A percentile compares a stretch with the other conserved stretches of the same genome.
Evolutionary conservation across 805 yeast species (phyloP).

Genomic region (Torulaspora maleeae): DNA sequence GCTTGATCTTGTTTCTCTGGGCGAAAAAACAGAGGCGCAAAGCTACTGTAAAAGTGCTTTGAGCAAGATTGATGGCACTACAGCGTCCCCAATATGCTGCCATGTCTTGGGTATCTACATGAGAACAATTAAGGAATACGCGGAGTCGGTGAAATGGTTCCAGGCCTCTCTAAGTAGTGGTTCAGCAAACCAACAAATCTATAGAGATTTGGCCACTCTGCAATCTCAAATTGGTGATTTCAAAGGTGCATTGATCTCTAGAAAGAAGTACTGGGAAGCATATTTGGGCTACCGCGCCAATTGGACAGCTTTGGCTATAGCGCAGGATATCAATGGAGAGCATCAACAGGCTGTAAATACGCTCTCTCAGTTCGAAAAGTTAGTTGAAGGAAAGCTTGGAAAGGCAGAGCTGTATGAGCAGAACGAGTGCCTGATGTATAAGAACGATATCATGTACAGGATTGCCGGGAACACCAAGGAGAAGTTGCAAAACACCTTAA

Average conservation of each 20-base stretch:
- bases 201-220: conserved; percentile 74
- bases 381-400: conserved; percentile 62
- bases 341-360: conserved; percentile 65
- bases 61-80: conserved; percentile 45
- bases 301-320: conserved; percentile 85
- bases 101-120: conserved; percentile 85
- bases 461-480: conserved; percentile 47
- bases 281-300: conserved; percentile 82
- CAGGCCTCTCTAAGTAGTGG: conserved; percentile 71
- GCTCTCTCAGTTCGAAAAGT: conserved; percentile 67
- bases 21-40: conserved; percentile 61
- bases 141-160: conserved; percentile 75
- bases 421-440: conserved; percentile 74
- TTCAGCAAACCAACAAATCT: conserved; percentile 68
- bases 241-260: conserved; percentile 53
- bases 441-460: conserved; percentile 59
- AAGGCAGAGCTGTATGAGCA: conserved; percentile 70
- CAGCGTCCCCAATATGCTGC: conserved; percentile 61
- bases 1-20: conserved; percentile 52
- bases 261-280: conserved; percentile 64
- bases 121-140: conserved; percentile 62
- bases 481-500: conserved; percentile 54
- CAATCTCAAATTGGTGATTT: conserved; percentile 79
- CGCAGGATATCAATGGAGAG: conserved; percentile 72
- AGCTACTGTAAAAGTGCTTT: conserved; percentile 57